Percentiles rank a stretch among this genome's conserved stretches.
Conservation (phyloP, 352 stramenopile species). For the Aphanomyces euteiches region DNA sequence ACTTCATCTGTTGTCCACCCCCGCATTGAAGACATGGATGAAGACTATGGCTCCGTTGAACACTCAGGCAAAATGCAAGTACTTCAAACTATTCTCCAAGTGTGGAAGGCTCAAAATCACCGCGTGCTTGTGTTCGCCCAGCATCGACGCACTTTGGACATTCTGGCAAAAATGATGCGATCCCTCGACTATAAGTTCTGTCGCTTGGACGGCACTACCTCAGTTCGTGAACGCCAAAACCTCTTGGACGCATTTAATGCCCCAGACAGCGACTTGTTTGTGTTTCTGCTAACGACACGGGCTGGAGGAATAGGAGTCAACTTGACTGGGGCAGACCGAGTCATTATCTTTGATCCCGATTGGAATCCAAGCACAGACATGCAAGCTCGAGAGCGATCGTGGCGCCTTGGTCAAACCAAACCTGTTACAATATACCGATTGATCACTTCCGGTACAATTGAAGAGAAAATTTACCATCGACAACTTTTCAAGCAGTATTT, state of each 20-base stretch:
- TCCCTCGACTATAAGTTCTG: conserved; percentile 86
- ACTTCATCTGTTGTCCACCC: background rate
- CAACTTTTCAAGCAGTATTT: conserved; percentile 99
- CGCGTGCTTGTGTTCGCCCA: conserved; percentile 97
- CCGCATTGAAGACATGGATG: background rate
- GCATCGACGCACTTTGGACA: conserved; percentile 96
- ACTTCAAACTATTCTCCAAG: conserved; percentile 90
- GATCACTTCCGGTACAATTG: conserved; percentile 97
- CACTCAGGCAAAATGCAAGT: conserved; percentile 96
- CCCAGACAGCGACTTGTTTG: conserved; percentile 66
- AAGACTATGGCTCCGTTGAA: conserved; percentile 37
- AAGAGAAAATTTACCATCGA: conserved; percentile 99
- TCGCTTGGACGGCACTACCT: conserved; percentile 96
- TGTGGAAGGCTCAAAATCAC: conserved; percentile 95
- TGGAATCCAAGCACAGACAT: conserved; percentile 98
- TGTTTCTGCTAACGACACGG: conserved; percentile 77
- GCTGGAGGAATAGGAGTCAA: conserved; percentile 97
- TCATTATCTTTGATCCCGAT: conserved; percentile 98
- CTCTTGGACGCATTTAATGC: conserved; percentile 97
- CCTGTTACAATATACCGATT: conserved; percentile 87
- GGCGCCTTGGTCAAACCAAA: conserved; percentile 89
- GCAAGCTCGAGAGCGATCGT: conserved; percentile 96
- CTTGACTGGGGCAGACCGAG: conserved; percentile 92
- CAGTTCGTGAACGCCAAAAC: conserved; percentile 88
- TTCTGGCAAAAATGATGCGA: conserved; percentile 92